Evolutionary conservation across 495 filamentous ascomycete genomes (phyloP), one percentile per base, ranked within the genome.

Genomic region (Elasticomyces elasticus): DNA sequence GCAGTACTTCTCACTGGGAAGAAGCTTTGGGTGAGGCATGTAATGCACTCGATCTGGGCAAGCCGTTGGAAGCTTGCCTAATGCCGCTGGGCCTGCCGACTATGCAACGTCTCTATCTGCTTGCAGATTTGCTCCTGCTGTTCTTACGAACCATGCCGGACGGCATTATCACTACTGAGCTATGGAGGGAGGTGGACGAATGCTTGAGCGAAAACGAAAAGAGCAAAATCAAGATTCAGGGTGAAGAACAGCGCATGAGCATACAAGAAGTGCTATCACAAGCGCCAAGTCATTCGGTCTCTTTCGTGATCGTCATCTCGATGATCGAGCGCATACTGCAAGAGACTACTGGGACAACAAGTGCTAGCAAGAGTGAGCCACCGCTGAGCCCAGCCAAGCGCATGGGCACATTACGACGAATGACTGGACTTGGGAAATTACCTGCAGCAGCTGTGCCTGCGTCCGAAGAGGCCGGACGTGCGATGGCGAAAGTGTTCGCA

Each of bases 251-350:
- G 56, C 81, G 81, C 57, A 71, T 76, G 9, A 78, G 76, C 67
- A 74, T 91, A 10, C 73, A 92, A 10, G 89, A 95, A 52, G 78
- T 79, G 50, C 75, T 95, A 5, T 76, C 83, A 0, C 71, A 77
- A 10, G 76, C 78, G 0, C 88, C 89, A 0, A 79, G 81, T 27
- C 84, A 91, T 64, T 89, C 85, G 62, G 85, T 90, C 54, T 86
- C 84, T 0, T 92, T 94, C 64, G 83, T 90, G 9, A 89, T 95
- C 54, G 67, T 95, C 30, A 89, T 81, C 2, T 81, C 85, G 40
- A 88, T 90, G 77, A 76, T 95, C 56, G 62, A 60, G 22, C 59
- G 61, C 12, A 57, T 71, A 17, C 41, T 59, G 17, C 52, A 49
- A 27, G 63, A 70, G 28, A 60, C 66, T 23, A 51, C 56, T 6